Evolutionary conservation across 2,329 filamentous ascomycete genomes (phyloP), one percentile per base, ranked within the genome.

Genomic region (Acephala macrosclerotiorum): DNA sequence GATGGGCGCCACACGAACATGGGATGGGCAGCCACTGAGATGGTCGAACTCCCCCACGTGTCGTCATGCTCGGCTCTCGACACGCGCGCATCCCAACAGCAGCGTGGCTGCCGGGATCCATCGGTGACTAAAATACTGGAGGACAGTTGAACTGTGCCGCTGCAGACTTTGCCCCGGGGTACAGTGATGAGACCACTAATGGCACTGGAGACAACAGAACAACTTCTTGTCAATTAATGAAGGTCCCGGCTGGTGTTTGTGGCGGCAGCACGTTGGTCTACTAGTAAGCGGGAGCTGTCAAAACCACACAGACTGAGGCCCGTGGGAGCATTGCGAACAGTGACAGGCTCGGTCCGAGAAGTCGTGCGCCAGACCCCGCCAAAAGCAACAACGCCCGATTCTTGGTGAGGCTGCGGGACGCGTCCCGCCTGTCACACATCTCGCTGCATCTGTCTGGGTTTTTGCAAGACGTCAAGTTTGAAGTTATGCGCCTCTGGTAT

Each of bases 401-500:
- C 25, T 18, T 49, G 20, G n/a, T 42, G 38, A n/a, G 14, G 38
- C 4, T 49, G 45, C 45, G 20, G 45, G 9, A 22, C 45, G 1
- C 22, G 45, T 9, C 8, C 4, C 45, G 49, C 8, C 49, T 33
- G 26, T 33, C 26, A 53, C 49, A 53, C 49, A 53, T n/a, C n/a
- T n/a, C n/a, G 4, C 29, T 22, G 49, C 22, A 18, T 22, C 47
- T 26, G 12, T 26, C 47, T 51, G 47, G 22, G 14, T 11, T 38
- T 22, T 18, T 12, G 22, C 4, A 4, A 22, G 42, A 22, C 60
- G 9, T 45, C 36, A 53, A 55, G 59, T 65, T 65, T 65, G 53
- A 61, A 55, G 29, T 20, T 62, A 59, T 65, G 59, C 59, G 58
- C 26, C 45, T 49, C 18, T 56, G 36, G n/a, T 26, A 36, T 22